Conservation (phyloP, 208 protist species). For the Porcisia deanei region DNA sequence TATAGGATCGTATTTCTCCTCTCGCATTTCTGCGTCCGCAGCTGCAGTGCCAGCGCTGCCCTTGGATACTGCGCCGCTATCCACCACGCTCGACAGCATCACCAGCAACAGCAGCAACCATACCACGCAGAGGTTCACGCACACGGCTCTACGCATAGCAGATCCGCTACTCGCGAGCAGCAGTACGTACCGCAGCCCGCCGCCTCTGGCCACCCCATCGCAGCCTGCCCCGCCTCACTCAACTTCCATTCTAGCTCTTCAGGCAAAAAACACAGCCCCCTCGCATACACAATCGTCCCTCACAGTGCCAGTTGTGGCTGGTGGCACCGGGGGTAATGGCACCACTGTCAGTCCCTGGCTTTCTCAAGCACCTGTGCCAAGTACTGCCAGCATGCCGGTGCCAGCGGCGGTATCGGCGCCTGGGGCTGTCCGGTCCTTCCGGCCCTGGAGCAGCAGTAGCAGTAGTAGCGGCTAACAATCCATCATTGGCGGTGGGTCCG, state of each 20-base stretch:
- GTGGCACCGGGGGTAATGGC: neutral
- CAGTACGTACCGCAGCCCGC: neutral
- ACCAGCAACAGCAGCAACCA: constrained; percentile 15
- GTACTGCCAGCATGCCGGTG: neutral
- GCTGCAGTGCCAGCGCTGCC: neutral
- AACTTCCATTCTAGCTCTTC: neutral
- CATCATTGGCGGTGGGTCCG: constrained; percentile 8
- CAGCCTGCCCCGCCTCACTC: neutral
- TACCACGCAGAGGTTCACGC: neutral
- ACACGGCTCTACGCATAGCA: neutral
- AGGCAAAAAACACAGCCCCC: neutral
- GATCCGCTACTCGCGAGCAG: neutral
- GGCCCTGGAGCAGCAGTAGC: constrained; percentile 22
- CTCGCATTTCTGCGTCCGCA: neutral
- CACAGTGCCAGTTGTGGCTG: neutral
- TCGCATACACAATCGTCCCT: neutral
- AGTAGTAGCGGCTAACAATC: constrained; percentile 11
- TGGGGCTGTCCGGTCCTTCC: constrained; percentile 11
- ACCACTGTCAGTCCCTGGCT: constrained; percentile 5
- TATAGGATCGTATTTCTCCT: constrained; percentile 27
- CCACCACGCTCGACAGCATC: constrained; percentile 14
- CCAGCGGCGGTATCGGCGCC: neutral
- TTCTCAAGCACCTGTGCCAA: neutral
- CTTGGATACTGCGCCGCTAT: neutral
- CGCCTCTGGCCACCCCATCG: neutral